Conservation (phyloP, 352 stramenopile species). For the Aphanomyces invadans region DNA sequence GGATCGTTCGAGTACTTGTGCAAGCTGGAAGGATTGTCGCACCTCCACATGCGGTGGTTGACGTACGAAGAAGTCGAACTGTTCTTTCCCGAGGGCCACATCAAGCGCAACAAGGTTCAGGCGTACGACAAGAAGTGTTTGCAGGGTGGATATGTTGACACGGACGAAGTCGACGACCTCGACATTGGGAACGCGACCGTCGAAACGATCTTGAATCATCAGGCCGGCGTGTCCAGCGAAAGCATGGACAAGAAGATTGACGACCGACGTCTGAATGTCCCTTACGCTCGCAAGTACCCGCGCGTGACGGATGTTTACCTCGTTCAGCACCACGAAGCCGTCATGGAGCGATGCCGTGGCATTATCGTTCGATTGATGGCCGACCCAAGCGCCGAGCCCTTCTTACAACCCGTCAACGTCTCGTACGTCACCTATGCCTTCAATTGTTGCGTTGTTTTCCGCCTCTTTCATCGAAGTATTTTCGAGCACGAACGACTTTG, state of each 20-base stretch:
- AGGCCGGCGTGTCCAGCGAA: conserved; percentile 27
- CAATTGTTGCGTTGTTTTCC: too few relatives aligned
- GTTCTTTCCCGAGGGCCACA: conserved; percentile 77
- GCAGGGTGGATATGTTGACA: conserved; percentile 72
- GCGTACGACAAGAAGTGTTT: conserved; percentile 75
- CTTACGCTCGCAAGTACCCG: conserved; percentile 48
- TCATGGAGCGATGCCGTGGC: conserved; percentile 62
- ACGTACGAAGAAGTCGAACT: conserved; percentile 80
- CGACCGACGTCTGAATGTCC: conserved; percentile 48
- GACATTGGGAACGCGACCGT: conserved; percentile 82
- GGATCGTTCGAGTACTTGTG: conserved; percentile 75
- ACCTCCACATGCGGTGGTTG: conserved; percentile 84
- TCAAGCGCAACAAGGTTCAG: conserved; percentile 79
- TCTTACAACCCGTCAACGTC: conserved; percentile 66
- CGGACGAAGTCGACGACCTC: conserved; percentile 83
- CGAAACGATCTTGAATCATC: conserved; percentile 84
- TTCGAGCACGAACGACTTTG: too few relatives aligned
- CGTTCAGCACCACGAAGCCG: conserved; percentile 55
- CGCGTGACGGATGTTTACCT: conserved; percentile 78
- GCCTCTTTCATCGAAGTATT: too few relatives aligned
- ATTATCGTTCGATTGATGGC: conserved; percentile 78
- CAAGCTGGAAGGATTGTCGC: conserved; percentile 83
- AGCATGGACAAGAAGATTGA: conserved; percentile 72
- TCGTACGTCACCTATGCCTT: conserved; percentile 36
- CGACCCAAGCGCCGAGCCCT: conserved; percentile 77